A percentile compares a stretch with the other conserved stretches of the same genome.
These are phyloP conservation scores for Coemansia sp. DNA, from an alignment of 192 early-diverging fungal species.

Conservation along the genomic window DNA sequence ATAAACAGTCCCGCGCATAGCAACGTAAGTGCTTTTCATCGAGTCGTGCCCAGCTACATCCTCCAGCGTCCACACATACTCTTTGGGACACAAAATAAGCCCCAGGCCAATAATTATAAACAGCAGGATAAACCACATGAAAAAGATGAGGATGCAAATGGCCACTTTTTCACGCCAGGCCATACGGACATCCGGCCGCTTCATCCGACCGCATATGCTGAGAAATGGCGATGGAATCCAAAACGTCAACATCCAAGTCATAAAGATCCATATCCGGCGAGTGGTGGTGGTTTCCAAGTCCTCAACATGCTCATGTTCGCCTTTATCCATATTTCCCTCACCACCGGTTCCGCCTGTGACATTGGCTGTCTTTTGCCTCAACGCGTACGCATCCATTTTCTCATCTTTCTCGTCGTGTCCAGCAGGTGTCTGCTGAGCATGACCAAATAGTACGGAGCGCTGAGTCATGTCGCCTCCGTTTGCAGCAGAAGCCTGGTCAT, in stretches of 20 bases:
- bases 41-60: constrained; percentile 58
- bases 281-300: constrained; percentile 30
- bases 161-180: constrained; percentile 93
- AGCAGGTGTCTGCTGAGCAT: background rate
- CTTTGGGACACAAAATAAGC: constrained; percentile 72
- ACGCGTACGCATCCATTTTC: constrained; percentile 26
- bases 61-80: constrained; percentile 58
- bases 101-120: constrained; percentile 88
- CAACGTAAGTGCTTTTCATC: constrained; percentile 58
- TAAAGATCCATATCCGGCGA: constrained; percentile 28
- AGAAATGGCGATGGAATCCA: constrained; percentile 37
- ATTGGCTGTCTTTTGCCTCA: constrained; percentile 10
- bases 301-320: constrained; percentile 35
- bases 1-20: constrained; percentile 65
- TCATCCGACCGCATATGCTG: constrained; percentile 58
- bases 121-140: constrained; percentile 70
- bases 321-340: constrained; percentile 42
- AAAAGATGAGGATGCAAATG: constrained; percentile 79
- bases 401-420: constrained; percentile 14
- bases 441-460: constrained; percentile 3
- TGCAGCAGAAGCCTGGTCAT: constrained; percentile 23
- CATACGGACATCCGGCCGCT: constrained; percentile 86
- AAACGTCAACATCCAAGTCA: constrained; percentile 37
- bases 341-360: constrained; percentile 34
- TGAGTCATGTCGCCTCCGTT: background rate